These are phyloP conservation scores for Petunia hybrid DNA, from an alignment of 305 asterid genomes.

Conservation along the genomic window DNA sequence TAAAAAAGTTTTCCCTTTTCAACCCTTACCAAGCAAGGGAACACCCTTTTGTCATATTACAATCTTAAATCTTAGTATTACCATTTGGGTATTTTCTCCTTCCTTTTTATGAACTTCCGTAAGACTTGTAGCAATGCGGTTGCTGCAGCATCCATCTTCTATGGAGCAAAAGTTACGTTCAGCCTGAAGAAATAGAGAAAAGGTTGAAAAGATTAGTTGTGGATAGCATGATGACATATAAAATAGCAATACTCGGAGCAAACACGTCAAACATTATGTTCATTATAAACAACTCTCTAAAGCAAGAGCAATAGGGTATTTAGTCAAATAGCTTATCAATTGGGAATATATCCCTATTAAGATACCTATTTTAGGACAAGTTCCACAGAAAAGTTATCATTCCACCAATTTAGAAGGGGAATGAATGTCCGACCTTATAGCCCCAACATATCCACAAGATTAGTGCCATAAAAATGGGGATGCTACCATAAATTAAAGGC, in stretches of 20 bases:
- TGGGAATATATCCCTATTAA: neutral
- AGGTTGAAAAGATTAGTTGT: neutral
- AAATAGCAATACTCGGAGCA: slow-evolving; percentile 1
- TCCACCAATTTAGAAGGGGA: slow-evolving; percentile 12
- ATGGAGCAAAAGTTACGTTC: slow-evolving; percentile 32
- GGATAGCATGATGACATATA: neutral
- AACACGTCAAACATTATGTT: neutral
- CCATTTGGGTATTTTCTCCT: slow-evolving; percentile 45
- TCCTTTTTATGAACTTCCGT: slow-evolving; percentile 36
- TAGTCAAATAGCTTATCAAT: slow-evolving; percentile 2
- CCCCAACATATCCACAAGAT: slow-evolving; percentile 4
- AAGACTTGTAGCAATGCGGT: slow-evolving; percentile 33
- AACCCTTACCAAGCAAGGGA: slow-evolving; percentile 18
- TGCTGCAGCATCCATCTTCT: slow-evolving; percentile 38
- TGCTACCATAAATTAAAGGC: neutral
- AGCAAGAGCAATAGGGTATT: slow-evolving; percentile 16
- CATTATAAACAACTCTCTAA: slow-evolving; percentile 2
- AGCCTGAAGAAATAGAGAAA: slow-evolving; percentile 39
- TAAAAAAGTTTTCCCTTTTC: neutral
- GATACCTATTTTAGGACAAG: neutral
- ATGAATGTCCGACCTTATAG: neutral
- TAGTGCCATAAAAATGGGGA: neutral
- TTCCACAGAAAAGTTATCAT: neutral
- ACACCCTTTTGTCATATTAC: slow-evolving; percentile 21
- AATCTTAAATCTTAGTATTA: slow-evolving; percentile 29